Base-by-base conservation (phyloP, 805 yeast genomes). In the Cyberlindnera mrakii region DNA sequence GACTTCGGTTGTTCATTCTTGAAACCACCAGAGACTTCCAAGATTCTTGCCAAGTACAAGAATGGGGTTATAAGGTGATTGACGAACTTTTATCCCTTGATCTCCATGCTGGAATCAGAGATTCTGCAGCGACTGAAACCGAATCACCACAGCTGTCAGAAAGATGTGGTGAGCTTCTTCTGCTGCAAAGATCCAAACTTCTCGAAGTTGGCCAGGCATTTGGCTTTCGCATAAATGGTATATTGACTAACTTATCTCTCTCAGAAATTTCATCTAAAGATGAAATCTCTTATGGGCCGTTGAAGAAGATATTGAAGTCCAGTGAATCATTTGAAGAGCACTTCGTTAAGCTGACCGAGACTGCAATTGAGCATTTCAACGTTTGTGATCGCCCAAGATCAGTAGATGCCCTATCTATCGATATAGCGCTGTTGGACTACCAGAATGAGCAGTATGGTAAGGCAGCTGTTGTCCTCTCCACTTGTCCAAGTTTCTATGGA, bases 331-430 rank as follows among this genome's bases (percentile, higher is more conserved):
- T 72, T 51, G 60, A 62, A 41, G 56, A 62, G 8, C 57, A 60
- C 10, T 84, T 78, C 51, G 61, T 81, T 33, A 55, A 58, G 1
- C 59, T 78, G 15, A 85, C 96, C 0, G 77, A 77, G 43, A 61
- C 66, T 0, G 75, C 82, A 0, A 75, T 81, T 15, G 64, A 65
- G 15, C 75, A 75, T 36, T 83, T 75, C 49, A 70, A 74, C 5
- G 49, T 58, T 1, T 74, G 84, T 3, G 67, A 62, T 5, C 70
- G 87, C 44, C 73, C 78, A 14, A 72, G 91, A 48, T 72, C 87
- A 0, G 80, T 85, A 6, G 90, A 85, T 53, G 68, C 82, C 5
- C 67, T 93, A 14, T 80, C 90, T 1, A 77, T 86, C 6, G 96
- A 91, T 49, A 71, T 88, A 41, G 96, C 95, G 0, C 57, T 84